Conservation (phyloP, 768 basidiomycete species). For the Amanita fuliginea region DNA sequence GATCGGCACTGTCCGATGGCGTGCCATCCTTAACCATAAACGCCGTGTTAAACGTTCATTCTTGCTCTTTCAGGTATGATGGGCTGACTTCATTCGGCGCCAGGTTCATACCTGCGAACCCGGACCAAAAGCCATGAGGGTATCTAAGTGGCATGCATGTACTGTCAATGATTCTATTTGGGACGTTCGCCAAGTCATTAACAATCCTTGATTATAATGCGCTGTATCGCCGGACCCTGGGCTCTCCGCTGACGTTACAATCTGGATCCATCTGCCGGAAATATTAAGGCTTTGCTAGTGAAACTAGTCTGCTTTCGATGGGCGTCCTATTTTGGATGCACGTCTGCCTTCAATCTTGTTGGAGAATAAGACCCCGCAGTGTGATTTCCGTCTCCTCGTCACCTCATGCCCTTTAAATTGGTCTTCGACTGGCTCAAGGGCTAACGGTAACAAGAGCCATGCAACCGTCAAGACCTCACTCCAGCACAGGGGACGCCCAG, state of each 20-base stretch:
- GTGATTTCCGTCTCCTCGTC: slow-evolving; percentile 17
- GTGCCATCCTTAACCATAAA: not conserved
- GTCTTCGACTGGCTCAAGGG: slow-evolving; percentile 10
- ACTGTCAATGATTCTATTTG: slow-evolving; percentile 1
- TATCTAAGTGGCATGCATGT: not conserved
- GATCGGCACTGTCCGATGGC: slow-evolving; percentile 1
- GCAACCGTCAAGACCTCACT: slow-evolving; percentile 16
- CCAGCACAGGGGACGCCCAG: slow-evolving; percentile 15
- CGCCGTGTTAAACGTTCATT: not conserved
- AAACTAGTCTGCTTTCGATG: slow-evolving; percentile 24
- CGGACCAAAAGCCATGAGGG: slow-evolving; percentile 3
- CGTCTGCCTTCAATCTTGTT: slow-evolving; percentile 18
- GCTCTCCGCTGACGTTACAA: slow-evolving; percentile 16
- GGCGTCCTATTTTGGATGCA: slow-evolving; percentile 22
- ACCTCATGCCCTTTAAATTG: slow-evolving; percentile 18
- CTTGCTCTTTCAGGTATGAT: not conserved
- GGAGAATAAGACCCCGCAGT: slow-evolving; percentile 20
- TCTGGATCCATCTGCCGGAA: slow-evolving; percentile 27
- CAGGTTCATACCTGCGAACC: slow-evolving; percentile 1
- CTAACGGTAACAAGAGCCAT: slow-evolving; percentile 13
- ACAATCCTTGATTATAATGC: slow-evolving; percentile 9
- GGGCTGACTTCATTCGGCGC: not conserved
- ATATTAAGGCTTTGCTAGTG: slow-evolving; percentile 24
- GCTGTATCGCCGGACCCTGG: slow-evolving; percentile 16
- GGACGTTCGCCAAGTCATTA: not conserved